Percentiles rank a stretch among this genome's conserved stretches.
These are phyloP conservation scores for Penicillium mononematosum DNA, from an alignment of 495 filamentous ascomycete genomes.

Conservation along the genomic window DNA sequence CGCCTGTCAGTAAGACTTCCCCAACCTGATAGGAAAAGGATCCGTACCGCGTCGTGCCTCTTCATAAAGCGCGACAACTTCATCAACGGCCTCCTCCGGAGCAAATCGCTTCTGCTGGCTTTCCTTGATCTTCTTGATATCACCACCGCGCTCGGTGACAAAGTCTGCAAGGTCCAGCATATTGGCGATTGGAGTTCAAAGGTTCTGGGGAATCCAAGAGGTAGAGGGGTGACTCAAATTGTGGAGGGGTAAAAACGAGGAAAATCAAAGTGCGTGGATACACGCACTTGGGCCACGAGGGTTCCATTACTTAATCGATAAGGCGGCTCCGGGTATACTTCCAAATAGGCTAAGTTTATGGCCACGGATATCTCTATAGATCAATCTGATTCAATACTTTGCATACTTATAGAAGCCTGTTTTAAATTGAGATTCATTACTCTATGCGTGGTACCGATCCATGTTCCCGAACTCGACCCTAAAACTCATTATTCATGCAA, in stretches of 20 bases:
- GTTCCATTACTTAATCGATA: constrained; percentile 26
- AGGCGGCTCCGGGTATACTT: constrained; percentile 5
- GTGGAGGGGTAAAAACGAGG: constrained; percentile 31
- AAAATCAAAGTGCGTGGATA: constrained; percentile 19
- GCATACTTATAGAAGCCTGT: not conserved
- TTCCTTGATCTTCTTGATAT: constrained; percentile 85
- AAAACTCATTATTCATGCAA: constrained; percentile 26
- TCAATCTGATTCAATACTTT: not conserved
- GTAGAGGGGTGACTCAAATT: constrained; percentile 16
- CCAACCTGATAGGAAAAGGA: not conserved
- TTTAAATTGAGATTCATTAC: constrained; percentile 22
- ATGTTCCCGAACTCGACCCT: constrained; percentile 18
- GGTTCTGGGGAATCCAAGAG: constrained; percentile 14
- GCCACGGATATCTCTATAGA: constrained; percentile 11
- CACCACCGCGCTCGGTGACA: constrained; percentile 81
- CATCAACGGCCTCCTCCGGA: constrained; percentile 79
- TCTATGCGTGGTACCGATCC: constrained; percentile 28
- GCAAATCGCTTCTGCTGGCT: constrained; percentile 80
- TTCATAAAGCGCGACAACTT: constrained; percentile 83
- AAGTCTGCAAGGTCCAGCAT: constrained; percentile 84
- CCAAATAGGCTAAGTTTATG: constrained; percentile 5
- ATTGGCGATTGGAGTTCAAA: constrained; percentile 16
- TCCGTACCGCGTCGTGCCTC: constrained; percentile 73
- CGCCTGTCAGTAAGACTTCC: constrained; percentile 7
- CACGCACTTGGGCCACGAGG: constrained; percentile 8